Conservation (phyloP, 2,329 filamentous ascomycete genomes). For the Aurifilum marmelostoma region DNA sequence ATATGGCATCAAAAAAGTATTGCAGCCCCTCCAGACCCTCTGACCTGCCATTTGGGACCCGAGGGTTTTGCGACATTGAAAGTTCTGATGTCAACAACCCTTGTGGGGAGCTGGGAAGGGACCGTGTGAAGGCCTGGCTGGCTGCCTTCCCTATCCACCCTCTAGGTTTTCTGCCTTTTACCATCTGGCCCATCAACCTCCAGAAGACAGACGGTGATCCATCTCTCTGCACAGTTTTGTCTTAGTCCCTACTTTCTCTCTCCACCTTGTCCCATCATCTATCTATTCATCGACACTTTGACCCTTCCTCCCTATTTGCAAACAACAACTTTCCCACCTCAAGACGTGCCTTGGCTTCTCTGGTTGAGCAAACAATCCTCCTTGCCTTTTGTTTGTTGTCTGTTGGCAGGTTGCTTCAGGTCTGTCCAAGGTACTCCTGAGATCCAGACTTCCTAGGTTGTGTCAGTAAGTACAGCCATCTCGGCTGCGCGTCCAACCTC, state of each 20-base stretch:
- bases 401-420: slow-evolving; percentile 18
- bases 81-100: background rate
- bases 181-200: background rate
- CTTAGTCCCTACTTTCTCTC: background rate
- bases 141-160: background rate
- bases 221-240: background rate
- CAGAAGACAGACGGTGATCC: background rate
- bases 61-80: background rate
- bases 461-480: background rate
- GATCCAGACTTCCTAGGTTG: slow-evolving; percentile 3
- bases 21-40: background rate
- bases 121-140: background rate
- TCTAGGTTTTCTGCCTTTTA: background rate
- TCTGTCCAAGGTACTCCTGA: slow-evolving; percentile 13
- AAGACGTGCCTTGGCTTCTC: background rate
- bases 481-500: slow-evolving; percentile 12
- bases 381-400: slow-evolving; percentile 22
- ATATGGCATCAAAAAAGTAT: background rate
- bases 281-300: background rate
- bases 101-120: background rate
- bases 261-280: background rate
- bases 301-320: background rate
- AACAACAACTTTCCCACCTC: background rate
- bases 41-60: background rate
- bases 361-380: slow-evolving; percentile 12